Percentiles rank a stretch among this genome's conserved stretches.
Conservation (phyloP, 2,329 filamentous ascomycete genomes). For the Aspergillus caelatus region DNA sequence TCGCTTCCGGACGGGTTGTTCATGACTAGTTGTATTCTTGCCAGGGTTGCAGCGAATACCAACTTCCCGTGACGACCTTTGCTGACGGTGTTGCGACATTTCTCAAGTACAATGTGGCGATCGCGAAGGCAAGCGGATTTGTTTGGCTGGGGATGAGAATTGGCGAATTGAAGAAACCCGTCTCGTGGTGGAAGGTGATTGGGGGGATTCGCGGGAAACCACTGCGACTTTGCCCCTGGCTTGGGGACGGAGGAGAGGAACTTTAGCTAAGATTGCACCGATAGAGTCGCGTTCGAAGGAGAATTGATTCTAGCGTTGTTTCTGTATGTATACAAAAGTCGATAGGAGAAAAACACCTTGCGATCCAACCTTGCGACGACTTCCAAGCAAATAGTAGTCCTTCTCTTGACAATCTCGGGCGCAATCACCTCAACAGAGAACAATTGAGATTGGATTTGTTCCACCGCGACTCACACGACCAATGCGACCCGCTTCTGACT, state of each 20-base stretch:
- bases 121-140: constrained; percentile 5
- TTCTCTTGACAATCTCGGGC: not conserved
- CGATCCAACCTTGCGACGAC: not conserved
- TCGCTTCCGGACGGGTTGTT: not conserved
- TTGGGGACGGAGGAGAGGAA: constrained; percentile 17
- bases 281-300: not conserved
- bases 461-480: not conserved
- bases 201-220: not conserved
- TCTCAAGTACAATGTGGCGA: constrained; percentile 15
- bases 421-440: not conserved
- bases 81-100: not conserved
- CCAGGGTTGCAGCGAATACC: not conserved
- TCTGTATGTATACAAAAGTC: not conserved
- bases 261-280: not conserved
- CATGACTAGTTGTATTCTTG: not conserved
- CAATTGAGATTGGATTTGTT: not conserved
- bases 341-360: not conserved
- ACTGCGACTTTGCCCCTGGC: constrained; percentile 10
- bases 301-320: not conserved
- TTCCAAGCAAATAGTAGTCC: not conserved
- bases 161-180: constrained; percentile 5
- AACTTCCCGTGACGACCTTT: not conserved
- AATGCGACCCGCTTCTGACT: not conserved
- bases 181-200: constrained; percentile 4
- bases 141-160: constrained; percentile 14